These are phyloP conservation scores for Torulaspora maleeae DNA, from an alignment of 805 yeast species.

Conservation along the genomic window DNA sequence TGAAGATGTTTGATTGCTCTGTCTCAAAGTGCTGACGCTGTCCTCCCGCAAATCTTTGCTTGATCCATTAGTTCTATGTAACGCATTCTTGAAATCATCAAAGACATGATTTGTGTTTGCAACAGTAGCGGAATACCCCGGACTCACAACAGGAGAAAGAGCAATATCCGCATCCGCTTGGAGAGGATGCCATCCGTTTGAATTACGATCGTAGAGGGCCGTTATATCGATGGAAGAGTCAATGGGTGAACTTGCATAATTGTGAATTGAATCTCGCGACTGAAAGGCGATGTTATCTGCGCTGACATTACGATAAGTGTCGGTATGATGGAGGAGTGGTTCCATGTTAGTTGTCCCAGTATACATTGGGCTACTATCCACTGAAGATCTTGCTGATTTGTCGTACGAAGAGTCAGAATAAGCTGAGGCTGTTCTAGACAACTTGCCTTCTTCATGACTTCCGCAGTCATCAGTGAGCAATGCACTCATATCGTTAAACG, in stretches of 20 bases:
- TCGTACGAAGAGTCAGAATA: constrained; percentile 13
- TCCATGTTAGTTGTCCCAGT: constrained; percentile 21
- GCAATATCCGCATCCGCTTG: constrained; percentile 15
- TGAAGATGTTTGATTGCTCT: constrained; percentile 1
- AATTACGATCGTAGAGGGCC: constrained; percentile 32
- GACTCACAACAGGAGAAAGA: constrained; percentile 15
- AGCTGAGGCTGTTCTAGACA: constrained; percentile 7
- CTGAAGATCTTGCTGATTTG: constrained; percentile 24
- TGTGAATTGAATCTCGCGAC: constrained; percentile 31
- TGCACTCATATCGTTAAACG: constrained; percentile 28
- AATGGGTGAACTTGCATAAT: constrained; percentile 17
- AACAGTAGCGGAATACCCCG: constrained; percentile 19
- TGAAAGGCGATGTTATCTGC: constrained; percentile 25
- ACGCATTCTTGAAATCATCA: constrained; percentile 24
- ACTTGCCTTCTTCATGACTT: not conserved
- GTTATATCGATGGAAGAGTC: constrained; percentile 39
- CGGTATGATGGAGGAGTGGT: constrained; percentile 28
- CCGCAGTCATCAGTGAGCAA: constrained; percentile 15
- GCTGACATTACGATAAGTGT: constrained; percentile 13
- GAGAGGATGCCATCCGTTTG: constrained; percentile 29
- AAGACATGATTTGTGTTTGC: constrained; percentile 22
- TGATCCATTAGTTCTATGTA: constrained; percentile 5
- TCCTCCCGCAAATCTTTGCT: constrained; percentile 4
- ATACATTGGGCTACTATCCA: constrained; percentile 14
- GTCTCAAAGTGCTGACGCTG: constrained; percentile 9